Evolutionary conservation across 129 eudicot species (phyloP).

Genomic region (Mikania micrantha): DNA sequence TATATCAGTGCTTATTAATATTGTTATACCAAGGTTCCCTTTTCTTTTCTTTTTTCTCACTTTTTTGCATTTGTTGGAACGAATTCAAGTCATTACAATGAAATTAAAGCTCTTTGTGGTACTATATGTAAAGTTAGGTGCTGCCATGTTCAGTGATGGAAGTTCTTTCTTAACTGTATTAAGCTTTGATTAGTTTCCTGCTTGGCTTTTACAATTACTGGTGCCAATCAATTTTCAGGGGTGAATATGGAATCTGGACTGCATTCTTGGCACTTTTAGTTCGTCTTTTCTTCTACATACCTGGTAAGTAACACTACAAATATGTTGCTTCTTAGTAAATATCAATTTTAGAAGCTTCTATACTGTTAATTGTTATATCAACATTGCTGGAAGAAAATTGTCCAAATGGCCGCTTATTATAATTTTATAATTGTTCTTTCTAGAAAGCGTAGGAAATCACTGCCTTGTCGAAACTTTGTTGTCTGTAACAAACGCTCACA

Average conservation of each 20-base stretch:
- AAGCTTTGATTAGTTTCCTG: neutral
- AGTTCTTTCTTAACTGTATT: neutral
- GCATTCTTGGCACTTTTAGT: conserved; percentile 88
- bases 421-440: neutral
- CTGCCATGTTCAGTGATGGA: neutral
- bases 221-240: conserved; percentile 46
- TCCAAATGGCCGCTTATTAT: neutral
- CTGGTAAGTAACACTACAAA: conserved; percentile 46
- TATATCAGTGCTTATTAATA: neutral
- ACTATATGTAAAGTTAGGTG: conserved; percentile 7
- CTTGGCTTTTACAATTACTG: neutral
- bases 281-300: conserved; percentile 77
- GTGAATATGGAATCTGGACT: conserved; percentile 91
- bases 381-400: neutral
- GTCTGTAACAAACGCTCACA: neutral
- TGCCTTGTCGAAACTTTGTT: neutral
- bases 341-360: conserved; percentile 9
- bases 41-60: no score
- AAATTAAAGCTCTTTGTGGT: neutral
- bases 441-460: neutral
- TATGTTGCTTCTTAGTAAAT: neutral
- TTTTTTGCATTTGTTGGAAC: neutral
- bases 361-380: neutral
- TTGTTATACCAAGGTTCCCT: conserved; percentile 6
- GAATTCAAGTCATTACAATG: neutral